phyloP scores from a whole-genome alignment of 805 yeast genomes.

The Hermanozyma aechmeae region DNA sequence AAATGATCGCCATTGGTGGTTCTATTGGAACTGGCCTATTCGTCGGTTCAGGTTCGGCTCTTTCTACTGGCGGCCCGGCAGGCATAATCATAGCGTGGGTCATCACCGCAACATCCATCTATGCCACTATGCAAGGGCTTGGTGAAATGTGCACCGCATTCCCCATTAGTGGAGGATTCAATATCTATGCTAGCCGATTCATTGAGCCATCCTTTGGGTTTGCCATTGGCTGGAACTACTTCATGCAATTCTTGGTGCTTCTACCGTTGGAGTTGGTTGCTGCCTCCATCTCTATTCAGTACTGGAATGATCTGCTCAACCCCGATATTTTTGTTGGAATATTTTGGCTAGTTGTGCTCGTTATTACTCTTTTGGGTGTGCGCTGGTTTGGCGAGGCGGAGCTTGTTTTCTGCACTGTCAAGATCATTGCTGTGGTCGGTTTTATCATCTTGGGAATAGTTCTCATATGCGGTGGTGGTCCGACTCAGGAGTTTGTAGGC shows the following conservation, averaged over 20 bases:
- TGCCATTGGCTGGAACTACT: constrained; percentile 55
- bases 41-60: constrained; percentile 60
- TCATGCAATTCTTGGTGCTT: constrained; percentile 54
- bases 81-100: constrained; percentile 27
- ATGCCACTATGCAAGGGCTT: constrained; percentile 41
- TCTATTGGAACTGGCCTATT: constrained; percentile 79
- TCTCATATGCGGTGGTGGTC: constrained; percentile 41
- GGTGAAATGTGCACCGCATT: constrained; percentile 49
- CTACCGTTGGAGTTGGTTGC: constrained; percentile 58
- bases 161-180: constrained; percentile 51
- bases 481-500: constrained; percentile 12
- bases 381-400: constrained; percentile 44
- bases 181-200: constrained; percentile 44
- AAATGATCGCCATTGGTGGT: constrained; percentile 80
- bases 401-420: constrained; percentile 55
- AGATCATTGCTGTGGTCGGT: constrained; percentile 53
- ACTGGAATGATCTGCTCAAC: constrained; percentile 42
- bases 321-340: constrained; percentile 52
- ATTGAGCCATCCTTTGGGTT: constrained; percentile 51
- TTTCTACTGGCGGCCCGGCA: constrained; percentile 68
- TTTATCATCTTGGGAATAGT: constrained; percentile 49
- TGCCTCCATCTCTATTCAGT: constrained; percentile 41
- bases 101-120: constrained; percentile 35
- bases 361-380: constrained; percentile 10
- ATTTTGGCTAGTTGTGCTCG: constrained; percentile 40